Conservation (phyloP, 371 early-diverging fungal species). For the Gilbertella persicaria region DNA sequence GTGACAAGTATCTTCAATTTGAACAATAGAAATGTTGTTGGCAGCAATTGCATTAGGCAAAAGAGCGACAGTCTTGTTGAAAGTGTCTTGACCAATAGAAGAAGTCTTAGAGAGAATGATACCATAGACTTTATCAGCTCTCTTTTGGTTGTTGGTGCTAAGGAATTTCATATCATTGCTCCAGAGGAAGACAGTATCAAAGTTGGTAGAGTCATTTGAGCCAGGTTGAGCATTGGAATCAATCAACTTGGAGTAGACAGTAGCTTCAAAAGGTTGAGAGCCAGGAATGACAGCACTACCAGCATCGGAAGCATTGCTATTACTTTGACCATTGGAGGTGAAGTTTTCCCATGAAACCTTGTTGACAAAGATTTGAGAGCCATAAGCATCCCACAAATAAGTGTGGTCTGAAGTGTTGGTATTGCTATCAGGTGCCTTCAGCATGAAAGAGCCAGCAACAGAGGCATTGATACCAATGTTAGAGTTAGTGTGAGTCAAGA, state of each 20-base stretch:
- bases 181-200: slow-evolving; percentile 27
- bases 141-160: slow-evolving; percentile 1
- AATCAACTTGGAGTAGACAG: slow-evolving; percentile 18
- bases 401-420: slow-evolving; percentile 7
- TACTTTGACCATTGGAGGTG: slow-evolving; percentile 10
- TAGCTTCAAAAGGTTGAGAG: slow-evolving; percentile 8
- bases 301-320: slow-evolving; percentile 1
- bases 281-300: slow-evolving; percentile 18
- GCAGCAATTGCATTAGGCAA: slow-evolving; percentile 5
- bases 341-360: slow-evolving; percentile 21
- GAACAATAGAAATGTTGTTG: slow-evolving; percentile 13
- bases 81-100: slow-evolving; percentile 12
- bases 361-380: slow-evolving; percentile 27
- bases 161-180: slow-evolving; percentile 3
- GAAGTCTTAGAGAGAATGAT: slow-evolving; percentile 15
- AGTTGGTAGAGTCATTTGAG: slow-evolving; percentile 6
- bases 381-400: slow-evolving; percentile 17
- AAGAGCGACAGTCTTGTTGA: slow-evolving; percentile 16
- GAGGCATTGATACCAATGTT: slow-evolving; percentile 17
- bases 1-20: slow-evolving; percentile 19
- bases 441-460: slow-evolving; percentile 13
- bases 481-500: slow-evolving; percentile 8
- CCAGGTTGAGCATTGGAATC: slow-evolving; percentile 23
- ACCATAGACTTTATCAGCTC: slow-evolving; percentile 21
- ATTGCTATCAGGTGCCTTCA: slow-evolving; percentile 10